Percentiles rank a stretch among this genome's conserved stretches.
These are phyloP conservation scores for Hexamita inflata DNA, from an alignment of 208 protist species.

Conservation along the genomic window DNA sequence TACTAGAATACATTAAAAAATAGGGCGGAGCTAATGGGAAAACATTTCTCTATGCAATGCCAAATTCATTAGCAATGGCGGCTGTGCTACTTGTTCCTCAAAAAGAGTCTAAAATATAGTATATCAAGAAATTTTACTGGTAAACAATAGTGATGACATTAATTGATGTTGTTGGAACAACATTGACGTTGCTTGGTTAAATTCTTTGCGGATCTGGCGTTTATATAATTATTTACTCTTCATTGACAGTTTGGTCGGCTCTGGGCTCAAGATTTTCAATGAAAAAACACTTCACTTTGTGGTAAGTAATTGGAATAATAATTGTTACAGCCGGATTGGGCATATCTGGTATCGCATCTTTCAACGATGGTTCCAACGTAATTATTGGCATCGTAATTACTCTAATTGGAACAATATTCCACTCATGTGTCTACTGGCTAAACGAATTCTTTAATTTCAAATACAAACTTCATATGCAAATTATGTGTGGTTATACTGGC, in stretches of 20 bases:
- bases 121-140: neutral
- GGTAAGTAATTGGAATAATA: too few relatives aligned
- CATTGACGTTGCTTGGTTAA: slow-evolving; percentile 1
- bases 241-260: slow-evolving; percentile 10
- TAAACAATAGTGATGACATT: slow-evolving; percentile 13
- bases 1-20: neutral
- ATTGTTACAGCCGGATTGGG: neutral
- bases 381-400: slow-evolving; percentile 3
- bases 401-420: slow-evolving; percentile 1
- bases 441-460: slow-evolving; percentile 11
- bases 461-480: neutral
- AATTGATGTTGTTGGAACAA: slow-evolving; percentile 14
- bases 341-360: slow-evolving; percentile 3
- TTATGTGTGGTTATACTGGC: neutral
- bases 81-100: neutral
- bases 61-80: slow-evolving; percentile 1
- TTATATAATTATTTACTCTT: slow-evolving; percentile 20
- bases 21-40: neutral
- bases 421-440: slow-evolving; percentile 20
- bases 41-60: slow-evolving; percentile 9
- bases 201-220: neutral
- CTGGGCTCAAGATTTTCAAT: too few relatives aligned
- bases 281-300: too few relatives aligned
- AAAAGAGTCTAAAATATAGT: too few relatives aligned
- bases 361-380: neutral